A percentile compares a stretch with the other conserved stretches of the same genome.
Conservation (phyloP, 495 filamentous ascomycete genomes). For the Penicillium bialowiezense region DNA sequence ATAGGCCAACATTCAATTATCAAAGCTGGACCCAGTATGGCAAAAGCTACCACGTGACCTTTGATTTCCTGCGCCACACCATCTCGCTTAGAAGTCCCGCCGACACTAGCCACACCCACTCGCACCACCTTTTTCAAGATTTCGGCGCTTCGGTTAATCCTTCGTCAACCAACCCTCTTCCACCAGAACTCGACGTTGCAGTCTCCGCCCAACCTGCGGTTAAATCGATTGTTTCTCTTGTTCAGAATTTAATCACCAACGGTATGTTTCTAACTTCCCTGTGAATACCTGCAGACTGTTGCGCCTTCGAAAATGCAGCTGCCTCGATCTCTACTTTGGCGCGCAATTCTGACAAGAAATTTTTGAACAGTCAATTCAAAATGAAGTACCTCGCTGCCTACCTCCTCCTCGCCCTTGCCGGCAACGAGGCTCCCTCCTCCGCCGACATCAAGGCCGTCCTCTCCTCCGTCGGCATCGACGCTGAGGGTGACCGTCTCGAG, state of each 20-base stretch:
- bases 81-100: slow-evolving; percentile 39
- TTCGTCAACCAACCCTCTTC: slow-evolving; percentile 29
- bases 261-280: slow-evolving; percentile 19
- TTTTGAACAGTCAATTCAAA: slow-evolving; percentile 51
- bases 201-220: slow-evolving; percentile 84
- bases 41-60: slow-evolving; percentile 27
- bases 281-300: not conserved
- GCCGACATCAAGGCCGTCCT: slow-evolving; percentile 89
- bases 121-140: slow-evolving; percentile 45
- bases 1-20: slow-evolving; percentile 5
- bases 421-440: slow-evolving; percentile 86
- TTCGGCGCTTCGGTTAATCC: slow-evolving; percentile 22
- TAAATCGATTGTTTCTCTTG: slow-evolving; percentile 95
- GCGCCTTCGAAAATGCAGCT: not conserved
- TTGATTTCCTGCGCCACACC: slow-evolving; percentile 23
- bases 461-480: slow-evolving; percentile 91
- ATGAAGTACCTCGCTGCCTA: slow-evolving; percentile 99
- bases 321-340: slow-evolving; percentile 6
- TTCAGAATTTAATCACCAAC: slow-evolving; percentile 47
- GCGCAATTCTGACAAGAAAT: slow-evolving; percentile 12
- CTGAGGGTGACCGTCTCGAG: slow-evolving; percentile 80
- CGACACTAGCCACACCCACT: slow-evolving; percentile 36
- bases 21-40: not conserved
- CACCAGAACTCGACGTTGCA: slow-evolving; percentile 71
- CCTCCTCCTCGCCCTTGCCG: slow-evolving; percentile 91